Evolutionary conservation across 148 eudicot genomes (phyloP), one percentile per base, ranked within the genome.

Genomic region (Rhododendron molle): DNA sequence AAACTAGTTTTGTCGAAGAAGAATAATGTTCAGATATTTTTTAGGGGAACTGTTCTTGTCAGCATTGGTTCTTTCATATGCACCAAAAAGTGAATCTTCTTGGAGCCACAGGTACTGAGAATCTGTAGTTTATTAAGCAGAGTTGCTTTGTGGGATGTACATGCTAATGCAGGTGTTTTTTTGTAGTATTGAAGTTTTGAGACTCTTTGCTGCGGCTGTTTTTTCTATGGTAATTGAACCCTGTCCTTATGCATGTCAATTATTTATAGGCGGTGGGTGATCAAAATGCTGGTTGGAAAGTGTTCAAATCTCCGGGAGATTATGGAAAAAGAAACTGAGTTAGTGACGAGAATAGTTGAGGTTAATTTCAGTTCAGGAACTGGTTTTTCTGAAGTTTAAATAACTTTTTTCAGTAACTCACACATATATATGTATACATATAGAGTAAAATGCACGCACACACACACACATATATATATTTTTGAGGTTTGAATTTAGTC

Each of bases 81-180:
- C 97, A 32, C 98, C 99, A 71, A 96, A 96, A 89, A 95, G 98
- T 88, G 99, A 96, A 80, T 86, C 88, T 84, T 92, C 99, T 34
- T 96, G 99, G 99, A 95, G 92, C 91, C 94, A 96, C 85, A 92
- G 98, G 98, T 94, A 89, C 23, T 52, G 7, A 9, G 4, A 46
- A 40, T 65, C 7, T 46, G 38, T 67, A 62, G 43, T 83, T 78
- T 44, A 14, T 67, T 26, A 9, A 0, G 50, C 74, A 54, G 43
- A 49, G 32, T 81, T 30, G 21, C 69, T 74, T 88, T 54, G 0
- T 85, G 11, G 38, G 58, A 72, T 72, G 3, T 81, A 81, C 16
- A 58, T 58, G 73, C 40, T 21, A 7, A 32, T 81, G 23, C 56
- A 81, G 62, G 30, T 81, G 21, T 5, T 50, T 76, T 28, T 8